Conservation (phyloP, 2,329 filamentous ascomycete genomes). For the Sclerotinia sclerotiorum region DNA sequence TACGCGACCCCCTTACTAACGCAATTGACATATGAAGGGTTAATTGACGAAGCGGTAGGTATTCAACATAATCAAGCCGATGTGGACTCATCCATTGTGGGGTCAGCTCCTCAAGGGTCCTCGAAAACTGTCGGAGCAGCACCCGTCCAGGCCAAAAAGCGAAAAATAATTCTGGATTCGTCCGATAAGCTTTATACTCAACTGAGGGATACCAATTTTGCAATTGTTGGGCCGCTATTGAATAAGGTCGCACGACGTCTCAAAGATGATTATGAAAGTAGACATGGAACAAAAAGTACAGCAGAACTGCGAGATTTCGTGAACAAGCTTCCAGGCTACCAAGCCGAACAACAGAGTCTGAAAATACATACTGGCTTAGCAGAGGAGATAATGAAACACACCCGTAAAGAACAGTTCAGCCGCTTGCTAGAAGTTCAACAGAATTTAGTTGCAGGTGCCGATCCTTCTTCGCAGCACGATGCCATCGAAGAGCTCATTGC, state of each 20-base stretch:
- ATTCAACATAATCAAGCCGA: conserved; percentile 93
- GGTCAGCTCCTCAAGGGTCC: conserved; percentile 62
- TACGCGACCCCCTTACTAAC: conserved; percentile 89
- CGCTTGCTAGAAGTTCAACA: conserved; percentile 91
- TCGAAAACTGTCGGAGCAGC: conserved; percentile 56
- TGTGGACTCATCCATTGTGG: conserved; percentile 86
- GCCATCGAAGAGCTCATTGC: conserved; percentile 93
- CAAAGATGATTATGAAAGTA: conserved; percentile 82
- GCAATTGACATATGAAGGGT: conserved; percentile 92
- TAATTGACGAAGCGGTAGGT: conserved; percentile 90
- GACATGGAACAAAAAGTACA: conserved; percentile 82
- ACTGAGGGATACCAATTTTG: conserved; percentile 90
- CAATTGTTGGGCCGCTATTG: conserved; percentile 82
- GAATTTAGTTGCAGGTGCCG: conserved; percentile 86
- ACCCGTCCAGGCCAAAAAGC: conserved; percentile 68
- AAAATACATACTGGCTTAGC: conserved; percentile 88
- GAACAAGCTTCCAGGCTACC: conserved; percentile 86
- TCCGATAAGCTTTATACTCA: conserved; percentile 87
- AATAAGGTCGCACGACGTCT: conserved; percentile 89
- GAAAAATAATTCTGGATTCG: conserved; percentile 85
- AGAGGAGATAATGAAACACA: conserved; percentile 94
- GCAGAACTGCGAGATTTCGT: conserved; percentile 93
- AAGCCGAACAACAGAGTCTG: conserved; percentile 90
- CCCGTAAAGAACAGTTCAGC: conserved; percentile 84
- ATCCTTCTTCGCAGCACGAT: conserved; percentile 86